A percentile compares a stretch with the other conserved stretches of the same genome.
Conservation (phyloP, 169 alveolate species). For the Eimeria falciformis region DNA sequence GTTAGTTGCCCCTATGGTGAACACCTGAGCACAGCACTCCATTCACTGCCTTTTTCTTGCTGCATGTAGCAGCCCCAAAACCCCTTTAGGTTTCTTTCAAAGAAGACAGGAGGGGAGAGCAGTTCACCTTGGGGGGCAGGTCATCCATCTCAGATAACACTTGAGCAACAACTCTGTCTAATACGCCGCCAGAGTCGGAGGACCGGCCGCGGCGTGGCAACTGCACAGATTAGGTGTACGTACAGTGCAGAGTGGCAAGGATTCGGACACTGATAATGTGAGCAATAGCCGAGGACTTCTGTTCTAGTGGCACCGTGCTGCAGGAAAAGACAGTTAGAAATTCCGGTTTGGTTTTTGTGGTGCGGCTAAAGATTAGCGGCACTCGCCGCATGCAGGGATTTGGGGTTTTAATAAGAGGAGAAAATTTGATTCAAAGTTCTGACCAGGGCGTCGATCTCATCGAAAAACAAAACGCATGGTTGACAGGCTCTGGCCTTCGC, state of each 20-base stretch:
- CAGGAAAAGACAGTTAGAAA: no score
- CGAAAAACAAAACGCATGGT: conserved; percentile 90
- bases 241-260: neutral
- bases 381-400: no score
- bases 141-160: conserved; percentile 89
- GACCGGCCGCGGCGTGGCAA: conserved; percentile 93
- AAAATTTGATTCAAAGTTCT: neutral
- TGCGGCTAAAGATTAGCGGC: no score
- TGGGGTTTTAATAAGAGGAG: no score
- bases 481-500: conserved; percentile 87
- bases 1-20: conserved; percentile 97
- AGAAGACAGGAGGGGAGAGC: no score
- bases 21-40: conserved; percentile 84
- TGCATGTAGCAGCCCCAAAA: no score
- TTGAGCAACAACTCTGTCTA: conserved; percentile 93
- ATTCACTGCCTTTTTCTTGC: neutral
- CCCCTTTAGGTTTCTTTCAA: no score
- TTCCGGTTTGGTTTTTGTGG: no score
- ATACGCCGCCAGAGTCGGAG: conserved; percentile 90
- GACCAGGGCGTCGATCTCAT: conserved; percentile 88
- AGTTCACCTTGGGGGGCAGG: conserved; percentile 75
- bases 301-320: no score
- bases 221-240: no score
- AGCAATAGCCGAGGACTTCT: no score
- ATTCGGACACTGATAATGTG: no score